These are phyloP conservation scores for Chaetoceros muelleri DNA, from an alignment of 108 stramenopile species.

Conservation along the genomic window DNA sequence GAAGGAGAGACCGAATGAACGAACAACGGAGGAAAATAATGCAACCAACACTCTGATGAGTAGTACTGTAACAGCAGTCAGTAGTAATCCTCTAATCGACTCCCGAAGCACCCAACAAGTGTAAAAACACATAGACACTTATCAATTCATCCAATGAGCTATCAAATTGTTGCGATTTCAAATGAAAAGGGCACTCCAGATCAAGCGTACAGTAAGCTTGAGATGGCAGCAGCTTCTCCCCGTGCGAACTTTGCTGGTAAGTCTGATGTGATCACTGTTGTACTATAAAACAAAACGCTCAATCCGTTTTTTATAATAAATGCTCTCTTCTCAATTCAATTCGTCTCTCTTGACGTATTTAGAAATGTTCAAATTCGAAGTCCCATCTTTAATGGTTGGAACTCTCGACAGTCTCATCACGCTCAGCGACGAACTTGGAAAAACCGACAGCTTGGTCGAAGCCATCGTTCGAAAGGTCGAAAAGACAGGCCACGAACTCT, in stretches of 20 bases:
- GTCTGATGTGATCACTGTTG: no score
- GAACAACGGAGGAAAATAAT: no score
- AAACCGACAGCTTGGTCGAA: slow-evolving; percentile 77
- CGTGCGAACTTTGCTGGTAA: slow-evolving; percentile 64
- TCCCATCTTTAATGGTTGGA: slow-evolving; percentile 88
- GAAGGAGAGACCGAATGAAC: no score
- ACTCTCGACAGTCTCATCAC: slow-evolving; percentile 86
- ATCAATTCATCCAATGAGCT: no score
- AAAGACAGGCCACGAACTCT: slow-evolving; percentile 63
- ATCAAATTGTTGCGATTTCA: slow-evolving; percentile 72
- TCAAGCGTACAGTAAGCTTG: slow-evolving; percentile 81
- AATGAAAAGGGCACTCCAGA: slow-evolving; percentile 78
- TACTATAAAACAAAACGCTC: no score
- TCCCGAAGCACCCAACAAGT: no score
- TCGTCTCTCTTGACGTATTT: background rate
- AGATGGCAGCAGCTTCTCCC: slow-evolving; percentile 81
- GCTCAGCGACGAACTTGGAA: slow-evolving; percentile 77
- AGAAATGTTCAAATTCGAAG: slow-evolving; percentile 91
- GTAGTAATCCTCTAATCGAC: no score
- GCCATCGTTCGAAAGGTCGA: slow-evolving; percentile 85
- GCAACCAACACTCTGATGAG: no score
- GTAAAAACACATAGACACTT: no score
- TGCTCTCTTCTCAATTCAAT: background rate
- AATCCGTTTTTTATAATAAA: no score
- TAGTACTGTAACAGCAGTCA: no score